Percentiles rank a stretch among this genome's conserved stretches.
Conservation (phyloP, 2,329 filamentous ascomycete species). For the Botryotinia narcissicola region DNA sequence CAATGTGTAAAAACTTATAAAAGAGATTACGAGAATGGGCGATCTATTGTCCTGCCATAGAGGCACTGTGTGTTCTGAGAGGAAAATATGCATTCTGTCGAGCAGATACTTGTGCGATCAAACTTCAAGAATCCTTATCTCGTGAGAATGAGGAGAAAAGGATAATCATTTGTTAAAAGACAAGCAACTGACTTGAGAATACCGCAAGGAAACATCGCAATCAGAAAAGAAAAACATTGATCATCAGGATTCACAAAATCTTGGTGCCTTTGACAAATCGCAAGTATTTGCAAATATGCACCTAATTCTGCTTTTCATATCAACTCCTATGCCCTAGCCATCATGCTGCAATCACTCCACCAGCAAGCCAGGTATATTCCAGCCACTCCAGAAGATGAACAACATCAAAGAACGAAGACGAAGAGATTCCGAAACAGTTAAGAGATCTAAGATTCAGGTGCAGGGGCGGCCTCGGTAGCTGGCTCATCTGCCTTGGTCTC, state of each 20-base stretch:
- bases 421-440: constrained; percentile 38
- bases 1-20: constrained; percentile 31
- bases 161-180: constrained; percentile 23
- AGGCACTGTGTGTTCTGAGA: constrained; percentile 31
- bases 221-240: constrained; percentile 40
- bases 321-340: constrained; percentile 40
- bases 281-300: constrained; percentile 35
- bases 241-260: constrained; percentile 41
- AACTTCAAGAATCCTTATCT: constrained; percentile 31
- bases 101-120: constrained; percentile 36
- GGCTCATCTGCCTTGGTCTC: constrained; percentile 44
- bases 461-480: constrained; percentile 40
- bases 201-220: constrained; percentile 33
- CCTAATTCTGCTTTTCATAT: constrained; percentile 40
- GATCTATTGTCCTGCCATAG: constrained; percentile 34
- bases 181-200: constrained; percentile 18
- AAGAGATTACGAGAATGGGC: constrained; percentile 27
- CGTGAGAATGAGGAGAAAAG: constrained; percentile 30
- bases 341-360: constrained; percentile 37
- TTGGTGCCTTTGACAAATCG: constrained; percentile 38
- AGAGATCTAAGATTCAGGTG: constrained; percentile 54
- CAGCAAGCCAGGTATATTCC: constrained; percentile 36
- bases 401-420: constrained; percentile 42
- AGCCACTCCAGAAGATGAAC: constrained; percentile 37
- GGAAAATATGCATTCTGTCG: constrained; percentile 35